These are phyloP conservation scores for Galerina sulciceps DNA, from an alignment of 768 basidiomycete genomes.

Conservation along the genomic window DNA sequence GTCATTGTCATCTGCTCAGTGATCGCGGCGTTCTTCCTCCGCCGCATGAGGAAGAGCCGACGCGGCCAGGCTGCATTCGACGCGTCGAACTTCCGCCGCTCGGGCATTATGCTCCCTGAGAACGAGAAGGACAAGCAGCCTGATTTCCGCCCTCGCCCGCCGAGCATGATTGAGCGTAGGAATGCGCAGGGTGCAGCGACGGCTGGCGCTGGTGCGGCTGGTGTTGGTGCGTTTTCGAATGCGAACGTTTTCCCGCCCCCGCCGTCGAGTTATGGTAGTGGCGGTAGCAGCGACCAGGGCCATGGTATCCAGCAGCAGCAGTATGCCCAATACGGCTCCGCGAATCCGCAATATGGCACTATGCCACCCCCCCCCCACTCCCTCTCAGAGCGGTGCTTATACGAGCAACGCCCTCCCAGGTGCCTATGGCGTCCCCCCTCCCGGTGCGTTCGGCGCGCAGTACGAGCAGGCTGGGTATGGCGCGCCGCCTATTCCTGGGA, in stretches of 20 bases:
- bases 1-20: conserved; percentile 24
- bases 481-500: conserved; percentile 25
- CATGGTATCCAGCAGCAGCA: conserved; percentile 7
- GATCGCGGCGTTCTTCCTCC: conserved; percentile 32
- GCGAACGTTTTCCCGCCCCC: conserved; percentile 8
- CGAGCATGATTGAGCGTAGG: conserved; percentile 35
- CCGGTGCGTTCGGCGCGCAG: conserved; percentile 18
- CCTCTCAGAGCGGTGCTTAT: conserved; percentile 2
- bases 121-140: conserved; percentile 27
- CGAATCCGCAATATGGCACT: conserved; percentile 11
- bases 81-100: conserved; percentile 55
- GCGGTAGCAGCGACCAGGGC: conserved; percentile 1
- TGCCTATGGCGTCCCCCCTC: conserved; percentile 18
- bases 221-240: neutral
- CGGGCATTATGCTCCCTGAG: conserved; percentile 40
- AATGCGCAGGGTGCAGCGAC: conserved; percentile 22
- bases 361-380: conserved; percentile 12
- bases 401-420: conserved; percentile 12
- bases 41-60: conserved; percentile 37
- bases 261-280: conserved; percentile 20
- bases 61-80: conserved; percentile 47
- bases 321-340: conserved; percentile 14
- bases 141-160: conserved; percentile 30
- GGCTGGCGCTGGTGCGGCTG: neutral
- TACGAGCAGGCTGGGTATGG: conserved; percentile 26